Evolutionary conservation across 306 rosid genomes (phyloP), one percentile per base, ranked within the genome.

Genomic region (Quercus gilva): DNA sequence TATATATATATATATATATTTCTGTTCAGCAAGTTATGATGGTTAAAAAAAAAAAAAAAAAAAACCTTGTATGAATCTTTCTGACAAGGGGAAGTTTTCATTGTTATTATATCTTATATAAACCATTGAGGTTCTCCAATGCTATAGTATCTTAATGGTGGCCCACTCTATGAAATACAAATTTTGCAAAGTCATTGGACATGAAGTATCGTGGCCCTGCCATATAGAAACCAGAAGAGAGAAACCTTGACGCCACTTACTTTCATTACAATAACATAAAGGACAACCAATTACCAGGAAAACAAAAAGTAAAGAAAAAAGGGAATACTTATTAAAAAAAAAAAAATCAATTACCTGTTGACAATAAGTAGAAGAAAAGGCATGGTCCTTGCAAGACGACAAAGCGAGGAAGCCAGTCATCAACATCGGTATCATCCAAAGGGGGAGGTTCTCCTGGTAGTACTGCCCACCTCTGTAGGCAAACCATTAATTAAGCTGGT

Each of bases 361-460:
- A 90, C 23, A 82, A 59, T 75, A 92, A 80, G 85, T 88, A 94
- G 80, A 92, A 83, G 88, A 78, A 94, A 61, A 94, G 74, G 69
- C 97, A 92, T 17, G 76, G 74, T 23, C 99, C 97, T 13, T 92
- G 95, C 55, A 94, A 90, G 83, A 94, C 95, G 73, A 85, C 77
- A 74, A 94, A 94, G 74, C 99, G 99, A 21, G 97, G 97, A 83
- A 91, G 89, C 99, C 97, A 92, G 75, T 92, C 97, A 80, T 94
- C 95, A 75, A 92, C 77, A 0, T 92, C 95, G 25, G 79, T 73
- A 67, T 92, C 97, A 84, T 95, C 98, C 57, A 92, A 77, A 4
- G 97, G 92, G 61, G 89, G 91, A 80, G 96, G 89, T 87, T 95
- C 98, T 75, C 96, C 98, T 4, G 97, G 98, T 63, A 95, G 87